A percentile compares a stretch with the other conserved stretches of the same genome.
Conservation (phyloP, 2,329 filamentous ascomycete species). For the Clonostachys rhizophaga region DNA sequence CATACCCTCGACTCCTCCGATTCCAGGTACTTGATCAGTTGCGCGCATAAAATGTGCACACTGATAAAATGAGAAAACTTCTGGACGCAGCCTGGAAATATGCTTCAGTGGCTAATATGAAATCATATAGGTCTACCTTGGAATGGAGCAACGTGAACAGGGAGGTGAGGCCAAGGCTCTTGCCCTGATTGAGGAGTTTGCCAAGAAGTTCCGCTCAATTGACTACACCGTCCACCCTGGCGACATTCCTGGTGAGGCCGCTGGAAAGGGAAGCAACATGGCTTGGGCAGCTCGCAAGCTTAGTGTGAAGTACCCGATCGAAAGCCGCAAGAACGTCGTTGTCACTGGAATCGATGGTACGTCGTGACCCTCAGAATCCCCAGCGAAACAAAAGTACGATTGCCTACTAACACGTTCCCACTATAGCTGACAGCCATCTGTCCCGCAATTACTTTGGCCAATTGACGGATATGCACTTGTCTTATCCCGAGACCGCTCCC, state of each 20-base stretch:
- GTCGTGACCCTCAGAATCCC: slow-evolving; percentile 15
- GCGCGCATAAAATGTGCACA: not conserved
- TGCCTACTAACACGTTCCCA: not conserved
- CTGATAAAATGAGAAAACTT: not conserved
- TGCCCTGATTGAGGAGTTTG: slow-evolving; percentile 56
- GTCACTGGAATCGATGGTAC: slow-evolving; percentile 70
- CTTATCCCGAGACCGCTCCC: slow-evolving; percentile 51
- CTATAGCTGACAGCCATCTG: slow-evolving; percentile 65
- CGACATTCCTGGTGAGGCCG: slow-evolving; percentile 62
- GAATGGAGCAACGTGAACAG: slow-evolving; percentile 66
- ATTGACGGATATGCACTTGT: slow-evolving; percentile 58
- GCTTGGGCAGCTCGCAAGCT: slow-evolving; percentile 66
- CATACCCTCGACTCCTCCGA: not conserved
- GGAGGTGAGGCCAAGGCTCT: slow-evolving; percentile 58
- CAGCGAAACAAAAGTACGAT: not conserved
- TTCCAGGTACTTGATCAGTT: too few relatives aligned
- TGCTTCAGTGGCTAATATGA: too few relatives aligned
- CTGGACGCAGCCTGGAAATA: not conserved
- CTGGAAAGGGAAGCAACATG: slow-evolving; percentile 72
- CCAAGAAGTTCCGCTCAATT: slow-evolving; percentile 61
- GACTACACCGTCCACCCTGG: slow-evolving; percentile 63
- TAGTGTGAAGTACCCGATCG: slow-evolving; percentile 53
- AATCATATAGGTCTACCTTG: slow-evolving; percentile 58
- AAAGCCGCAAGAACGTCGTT: slow-evolving; percentile 54
- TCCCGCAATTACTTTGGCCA: slow-evolving; percentile 63